Base-by-base conservation (phyloP, 1,284 basidiomycete species). In the Anthracocystis setariae region DNA sequence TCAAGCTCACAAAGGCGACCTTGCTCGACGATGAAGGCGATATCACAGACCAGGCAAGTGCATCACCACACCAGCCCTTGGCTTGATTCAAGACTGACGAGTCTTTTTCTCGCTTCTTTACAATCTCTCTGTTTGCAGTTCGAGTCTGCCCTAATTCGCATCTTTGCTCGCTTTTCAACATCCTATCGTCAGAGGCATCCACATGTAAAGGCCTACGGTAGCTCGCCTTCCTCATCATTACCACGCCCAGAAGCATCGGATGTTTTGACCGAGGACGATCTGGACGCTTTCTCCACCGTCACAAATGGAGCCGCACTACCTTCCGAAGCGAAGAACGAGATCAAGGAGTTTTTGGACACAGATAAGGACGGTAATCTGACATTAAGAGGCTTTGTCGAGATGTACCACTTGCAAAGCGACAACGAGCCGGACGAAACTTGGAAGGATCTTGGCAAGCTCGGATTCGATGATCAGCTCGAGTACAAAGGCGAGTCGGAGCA, bases 331-430 rank as follows among this genome's bases (percentile, higher is more conserved):
- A 77, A 77, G 47, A 58, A 77, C 21, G 75, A 77, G 65, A 67
- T 77, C 23, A 53, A 51, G 20, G 66, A 75, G 54, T 76, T 68
- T 27, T 33, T 77, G 29, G 75, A 77, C 50, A 70, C 63, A 7
- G 67, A 77, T 55, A 45, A 71, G 32, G 48, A 75, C 3, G 69
- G 66, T 29, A 55, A 65, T 27, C 35, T 77, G 38, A 77, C 73
- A 1, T 59, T 72, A 15, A 24, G 58, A 12, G 75, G 75, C 0
- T 76, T 77, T 38, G 49, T 63, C 23, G 63, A 72, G 39, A 73
- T 77, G 73, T 77, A 67, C 33, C 70, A 73, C 44, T 52, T 77
- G 40, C 75, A 77, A 50, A 66, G 67, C 46, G 73, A 73, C 38
- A 71, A 70, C 44, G 75, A 77, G 13, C 53, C 64, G 2, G 56